phyloP scores from a whole-genome alignment of 768 basidiomycete species.

The Leccinum aurantiacum region DNA sequence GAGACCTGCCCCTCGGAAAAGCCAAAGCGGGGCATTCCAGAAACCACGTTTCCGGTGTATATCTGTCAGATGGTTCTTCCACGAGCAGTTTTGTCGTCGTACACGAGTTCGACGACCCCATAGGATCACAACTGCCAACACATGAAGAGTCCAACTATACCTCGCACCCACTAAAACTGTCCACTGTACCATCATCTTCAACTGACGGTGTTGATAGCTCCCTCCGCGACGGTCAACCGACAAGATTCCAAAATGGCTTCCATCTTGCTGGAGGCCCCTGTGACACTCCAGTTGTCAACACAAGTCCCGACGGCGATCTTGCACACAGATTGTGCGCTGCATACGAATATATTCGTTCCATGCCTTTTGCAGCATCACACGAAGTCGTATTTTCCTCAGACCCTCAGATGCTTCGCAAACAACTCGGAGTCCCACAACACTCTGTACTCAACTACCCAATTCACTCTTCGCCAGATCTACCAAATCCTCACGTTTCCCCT shows the following conservation, averaged over 20 bases:
- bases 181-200: slow-evolving; percentile 1
- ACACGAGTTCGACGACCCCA: slow-evolving; percentile 27
- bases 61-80: slow-evolving; percentile 20
- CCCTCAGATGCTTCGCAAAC: slow-evolving; percentile 27
- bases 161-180: neutral
- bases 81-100: slow-evolving; percentile 18
- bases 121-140: neutral
- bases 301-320: slow-evolving; percentile 20
- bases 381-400: slow-evolving; percentile 21
- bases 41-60: slow-evolving; percentile 20
- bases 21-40: slow-evolving; percentile 4
- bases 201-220: neutral
- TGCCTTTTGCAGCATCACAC: slow-evolving; percentile 18
- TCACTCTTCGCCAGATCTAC: slow-evolving; percentile 19
- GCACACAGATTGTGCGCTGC: slow-evolving; percentile 22
- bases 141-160: slow-evolving; percentile 1
- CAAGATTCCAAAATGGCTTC: neutral
- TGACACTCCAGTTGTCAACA: neutral
- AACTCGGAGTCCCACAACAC: slow-evolving; percentile 33
- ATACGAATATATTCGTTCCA: slow-evolving; percentile 24
- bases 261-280: neutral
- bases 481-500: slow-evolving; percentile 24
- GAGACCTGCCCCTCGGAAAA: slow-evolving; percentile 1
- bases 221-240: neutral
- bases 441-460: slow-evolving; percentile 27